Base-by-base conservation (phyloP, 257 asterid genomes). In the Fraxinus excelsior region DNA sequence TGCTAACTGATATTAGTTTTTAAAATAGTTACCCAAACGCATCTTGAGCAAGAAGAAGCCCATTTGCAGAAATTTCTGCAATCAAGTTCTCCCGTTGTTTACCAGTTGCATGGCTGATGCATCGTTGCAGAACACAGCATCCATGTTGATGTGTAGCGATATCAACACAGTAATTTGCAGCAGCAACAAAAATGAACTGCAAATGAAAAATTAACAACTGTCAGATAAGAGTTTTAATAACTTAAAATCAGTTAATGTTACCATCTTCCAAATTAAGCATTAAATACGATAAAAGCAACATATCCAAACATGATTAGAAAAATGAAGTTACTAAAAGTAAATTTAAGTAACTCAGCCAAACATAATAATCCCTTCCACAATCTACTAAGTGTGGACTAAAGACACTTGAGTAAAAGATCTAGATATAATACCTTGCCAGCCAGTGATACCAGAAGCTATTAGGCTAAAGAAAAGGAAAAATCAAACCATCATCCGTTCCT, bases 81-180 rank as follows among this genome's bases (percentile, higher is more conserved):
- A 93, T 77, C 87, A 95, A 75, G 70, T 84, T 87, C 29, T 95
- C 94, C 5, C 87, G 87, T 72, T 86, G 84, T 70, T 85, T 92
- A 73, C 98, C 98, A 70, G 85, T 82, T 40, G 96, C 86, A 75
- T 85, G 92, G 72, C 86, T 84, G 82, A 94, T 91, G 87, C 97
- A 94, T 35, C 92, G 89, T 89, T 94, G 99, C 78, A 92, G 87
- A 80, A 94, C 97, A 72, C 97, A 92, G 78, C 98, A 94, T 37
- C 98, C 98, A 40, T 92, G 97, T 82, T 91, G 97, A 85, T 92
- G 96, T 64, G 96, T 90, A 32, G 99, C 97, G 68, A 94, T 90
- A 51, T 94, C 97, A 12, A 91, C 87, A 73, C 96, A 92, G 84
- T 92, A 87, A 84, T 88, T 91, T 53, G 97, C 90, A 65, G 99